A percentile compares a stretch with the other conserved stretches of the same genome.
These are phyloP conservation scores for Onygenales sp. DNA, from an alignment of 2,329 filamentous ascomycete species.

Conservation along the genomic window DNA sequence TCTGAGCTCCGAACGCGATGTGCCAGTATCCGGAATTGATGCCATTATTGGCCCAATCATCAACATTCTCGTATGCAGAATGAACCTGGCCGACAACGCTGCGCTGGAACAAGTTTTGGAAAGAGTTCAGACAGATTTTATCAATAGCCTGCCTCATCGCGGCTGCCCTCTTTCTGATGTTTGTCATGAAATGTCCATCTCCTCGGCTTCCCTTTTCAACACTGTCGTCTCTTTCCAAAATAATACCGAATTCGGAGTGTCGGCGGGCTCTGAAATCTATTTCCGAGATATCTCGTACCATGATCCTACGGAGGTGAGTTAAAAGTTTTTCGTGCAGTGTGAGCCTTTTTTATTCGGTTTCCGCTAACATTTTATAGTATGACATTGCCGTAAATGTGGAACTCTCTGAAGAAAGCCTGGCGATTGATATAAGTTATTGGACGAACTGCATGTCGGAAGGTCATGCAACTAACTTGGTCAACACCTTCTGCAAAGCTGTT, in stretches of 20 bases:
- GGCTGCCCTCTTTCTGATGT: conserved; percentile 43
- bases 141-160: conserved; percentile 53
- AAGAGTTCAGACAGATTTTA: conserved; percentile 46
- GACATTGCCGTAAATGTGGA: neutral
- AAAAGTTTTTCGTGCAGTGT: neutral
- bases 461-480: neutral
- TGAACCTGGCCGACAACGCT: conserved; percentile 29
- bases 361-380: conserved; percentile 6
- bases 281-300: neutral
- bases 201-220: conserved; percentile 3
- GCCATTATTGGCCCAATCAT: conserved; percentile 38
- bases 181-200: conserved; percentile 13
- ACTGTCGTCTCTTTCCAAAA: conserved; percentile 4
- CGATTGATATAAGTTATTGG: conserved; percentile 30
- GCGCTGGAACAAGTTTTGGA: conserved; percentile 43
- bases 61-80: conserved; percentile 28
- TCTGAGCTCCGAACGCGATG: conserved; percentile 44
- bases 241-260: neutral
- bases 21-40: conserved; percentile 39
- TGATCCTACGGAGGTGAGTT: conserved; percentile 16
- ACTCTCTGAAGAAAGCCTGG: conserved; percentile 14
- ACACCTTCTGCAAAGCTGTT: neutral
- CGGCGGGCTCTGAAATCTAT: neutral
- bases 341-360: neutral
- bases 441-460: conserved; percentile 15